Evolutionary conservation across 2,329 filamentous ascomycete genomes (phyloP).

Genomic region (Fusarium sp.): DNA sequence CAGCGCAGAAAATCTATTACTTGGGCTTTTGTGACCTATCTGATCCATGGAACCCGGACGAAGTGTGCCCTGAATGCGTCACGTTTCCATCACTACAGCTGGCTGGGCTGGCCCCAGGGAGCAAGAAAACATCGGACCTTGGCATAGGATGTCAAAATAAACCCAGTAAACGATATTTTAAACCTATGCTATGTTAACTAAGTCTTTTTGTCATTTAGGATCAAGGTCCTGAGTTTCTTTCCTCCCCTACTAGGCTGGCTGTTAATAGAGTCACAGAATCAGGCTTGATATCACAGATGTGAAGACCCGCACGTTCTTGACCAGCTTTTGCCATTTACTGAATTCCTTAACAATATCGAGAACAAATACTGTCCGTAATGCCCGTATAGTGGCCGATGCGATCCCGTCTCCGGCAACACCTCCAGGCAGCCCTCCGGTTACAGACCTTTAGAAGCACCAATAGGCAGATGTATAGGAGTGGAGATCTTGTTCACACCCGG

Average conservation of each 20-base stretch:
- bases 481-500: slow-evolving; percentile 11
- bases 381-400: slow-evolving; percentile 22
- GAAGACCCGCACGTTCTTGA: not conserved
- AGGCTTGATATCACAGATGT: slow-evolving; percentile 15
- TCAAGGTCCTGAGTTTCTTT: not conserved
- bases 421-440: slow-evolving; percentile 34
- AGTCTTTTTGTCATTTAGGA: not conserved
- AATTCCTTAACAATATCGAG: not conserved
- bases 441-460: slow-evolving; percentile 14
- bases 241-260: not conserved
- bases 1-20: slow-evolving; percentile 7
- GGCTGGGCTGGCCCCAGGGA: not conserved
- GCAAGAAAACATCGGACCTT: not conserved
- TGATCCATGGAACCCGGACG: not conserved
- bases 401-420: slow-evolving; percentile 32
- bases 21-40: not conserved
- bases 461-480: slow-evolving; percentile 25
- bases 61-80: slow-evolving; percentile 27
- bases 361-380: not conserved
- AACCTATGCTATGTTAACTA: not conserved
- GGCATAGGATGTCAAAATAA: not conserved
- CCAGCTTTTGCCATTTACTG: not conserved
- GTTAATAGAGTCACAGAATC: not conserved
- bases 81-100: slow-evolving; percentile 19
- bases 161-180: not conserved